Conservation (phyloP, 148 eudicot genomes). For the Hydrangea macrophylla region DNA sequence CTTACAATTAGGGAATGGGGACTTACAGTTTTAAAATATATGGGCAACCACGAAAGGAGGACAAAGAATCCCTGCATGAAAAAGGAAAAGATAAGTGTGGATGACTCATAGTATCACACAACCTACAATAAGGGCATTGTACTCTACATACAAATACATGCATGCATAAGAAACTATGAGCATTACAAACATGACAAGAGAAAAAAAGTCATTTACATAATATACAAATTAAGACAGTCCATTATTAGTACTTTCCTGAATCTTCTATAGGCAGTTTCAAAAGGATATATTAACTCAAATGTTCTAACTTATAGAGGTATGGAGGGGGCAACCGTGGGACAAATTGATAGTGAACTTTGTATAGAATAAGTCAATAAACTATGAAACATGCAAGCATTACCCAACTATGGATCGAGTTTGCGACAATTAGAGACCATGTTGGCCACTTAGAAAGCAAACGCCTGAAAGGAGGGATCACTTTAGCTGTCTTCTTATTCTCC, state of each 20-base stretch:
- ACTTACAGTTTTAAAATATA: constrained; percentile 79
- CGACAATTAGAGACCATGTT: constrained; percentile 88
- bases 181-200: no score
- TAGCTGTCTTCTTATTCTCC: constrained; percentile 31
- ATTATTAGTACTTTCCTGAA: not conserved
- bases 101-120: no score
- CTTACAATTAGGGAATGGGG: not conserved
- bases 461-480: constrained; percentile 74
- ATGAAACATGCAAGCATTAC: constrained; percentile 30
- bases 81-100: not conserved
- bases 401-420: constrained; percentile 97
- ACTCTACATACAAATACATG: not conserved
- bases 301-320: not conserved
- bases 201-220: not conserved
- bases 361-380: not conserved
- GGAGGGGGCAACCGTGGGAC: not conserved
- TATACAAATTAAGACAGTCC: not conserved
- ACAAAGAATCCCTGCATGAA: constrained; percentile 86
- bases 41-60: constrained; percentile 94
- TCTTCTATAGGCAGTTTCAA: not conserved
- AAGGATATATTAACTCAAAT: not conserved
- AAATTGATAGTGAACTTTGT: not conserved
- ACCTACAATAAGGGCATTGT: not conserved
- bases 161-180: not conserved
- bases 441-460: constrained; percentile 72